phyloP scores from a whole-genome alignment of 192 early-diverging fungal species.

The Geosiphon pyriformis region DNA sequence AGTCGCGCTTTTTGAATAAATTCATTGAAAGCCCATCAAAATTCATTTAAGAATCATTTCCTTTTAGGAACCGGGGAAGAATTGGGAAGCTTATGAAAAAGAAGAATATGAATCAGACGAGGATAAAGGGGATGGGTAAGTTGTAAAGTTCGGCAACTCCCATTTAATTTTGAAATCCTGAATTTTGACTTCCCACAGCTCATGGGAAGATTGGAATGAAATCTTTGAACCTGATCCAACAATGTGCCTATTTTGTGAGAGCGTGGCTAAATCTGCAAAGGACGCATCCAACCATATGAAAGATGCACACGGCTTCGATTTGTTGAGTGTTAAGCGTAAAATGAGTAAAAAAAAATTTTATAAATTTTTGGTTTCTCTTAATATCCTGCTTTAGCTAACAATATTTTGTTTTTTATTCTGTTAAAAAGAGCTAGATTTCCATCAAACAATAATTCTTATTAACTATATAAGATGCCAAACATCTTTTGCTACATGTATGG shows the following conservation, averaged over 20 bases:
- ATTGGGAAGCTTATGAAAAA: slow-evolving; percentile 84
- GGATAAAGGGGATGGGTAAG: slow-evolving; percentile 60
- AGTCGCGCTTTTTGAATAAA: not conserved
- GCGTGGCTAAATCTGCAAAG: slow-evolving; percentile 53
- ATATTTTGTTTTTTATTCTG: not conserved
- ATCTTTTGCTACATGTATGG: slow-evolving; percentile 59
- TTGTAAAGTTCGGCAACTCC: too few species aligned
- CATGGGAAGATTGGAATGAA: slow-evolving; percentile 82
- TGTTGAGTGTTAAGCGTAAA: slow-evolving; percentile 47
- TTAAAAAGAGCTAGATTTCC: slow-evolving; percentile 64
- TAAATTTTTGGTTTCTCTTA: not conserved
- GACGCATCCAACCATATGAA: slow-evolving; percentile 70
- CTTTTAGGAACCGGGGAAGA: slow-evolving; percentile 69
- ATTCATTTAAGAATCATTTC: not conserved
- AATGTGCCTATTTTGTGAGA: slow-evolving; percentile 76
- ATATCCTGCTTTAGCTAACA: not conserved
- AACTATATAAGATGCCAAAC: slow-evolving; percentile 79
- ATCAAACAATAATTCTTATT: slow-evolving; percentile 76
- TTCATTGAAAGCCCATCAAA: not conserved
- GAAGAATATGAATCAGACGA: slow-evolving; percentile 74
- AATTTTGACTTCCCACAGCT: slow-evolving; percentile 44
- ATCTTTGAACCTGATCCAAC: slow-evolving; percentile 57
- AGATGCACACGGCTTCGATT: slow-evolving; percentile 69
- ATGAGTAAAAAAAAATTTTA: slow-evolving; percentile 13
- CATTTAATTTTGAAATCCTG: too few species aligned